Base-by-base conservation (phyloP, 805 yeast genomes). In the Sungouiella thailandica region DNA sequence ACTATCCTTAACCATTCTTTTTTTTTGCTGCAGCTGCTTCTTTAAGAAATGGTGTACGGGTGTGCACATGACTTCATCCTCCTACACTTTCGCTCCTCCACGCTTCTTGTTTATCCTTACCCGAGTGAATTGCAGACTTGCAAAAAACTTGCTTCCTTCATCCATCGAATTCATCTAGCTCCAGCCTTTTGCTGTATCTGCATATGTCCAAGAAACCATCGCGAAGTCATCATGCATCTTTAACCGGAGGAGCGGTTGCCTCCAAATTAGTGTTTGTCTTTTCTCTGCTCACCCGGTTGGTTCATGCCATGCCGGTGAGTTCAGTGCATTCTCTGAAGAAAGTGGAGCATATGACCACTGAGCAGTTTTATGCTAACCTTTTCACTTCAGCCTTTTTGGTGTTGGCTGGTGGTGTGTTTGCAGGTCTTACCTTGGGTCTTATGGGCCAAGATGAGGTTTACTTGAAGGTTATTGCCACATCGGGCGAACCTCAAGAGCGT, bases 371-470 rank as follows among this genome's bases (percentile, higher is more conserved):
- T 50, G 43, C 68, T 23, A 74, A 76, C 47, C 54, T 76, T 46
- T 32, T 64, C 31, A 64, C 80, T 10, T 80, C 93, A 1, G 68
- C 72, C 5, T 44, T 65, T 15, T 65, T 85, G 16, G 94, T 85
- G 1, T 50, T 86, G 23, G 65, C 83, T 4, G 95, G 95, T 38
- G 95, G 95, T 46, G 79, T 83, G n/a, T 86, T 86, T 68, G 95
- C 95, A 4, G 95, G 95, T 6, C 69, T 90, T 27, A 93, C 98
- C n/a, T 67, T 90, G 31, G 97, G 93, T 2, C 72, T 90, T 8
- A 90, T 90, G 98, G 97, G 97, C 46, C 97, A 90, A 59, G 97
- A 90, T 58, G 97, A 90, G 58, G 90, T 90, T 16, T 86, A 89
- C 50, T 69, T 90, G 41, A 90, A 86, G 58, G 98, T 90, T 9